phyloP scores from a whole-genome alignment of 2,329 filamentous ascomycete genomes.

The Alternaria solani region DNA sequence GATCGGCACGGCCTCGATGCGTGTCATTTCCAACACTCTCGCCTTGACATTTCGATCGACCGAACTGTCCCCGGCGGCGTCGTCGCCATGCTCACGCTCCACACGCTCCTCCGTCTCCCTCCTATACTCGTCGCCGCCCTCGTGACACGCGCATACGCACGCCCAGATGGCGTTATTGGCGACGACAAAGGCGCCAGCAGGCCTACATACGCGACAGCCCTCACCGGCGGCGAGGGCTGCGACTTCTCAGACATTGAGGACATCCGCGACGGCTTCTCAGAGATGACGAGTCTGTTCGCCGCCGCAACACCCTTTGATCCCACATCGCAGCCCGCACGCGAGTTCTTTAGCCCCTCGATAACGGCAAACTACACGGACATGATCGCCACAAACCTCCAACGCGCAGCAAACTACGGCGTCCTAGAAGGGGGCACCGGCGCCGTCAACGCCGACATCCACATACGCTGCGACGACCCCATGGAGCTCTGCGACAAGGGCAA shows the following conservation, averaged over 20 bases:
- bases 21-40: neutral
- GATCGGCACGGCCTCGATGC: constrained; percentile 14
- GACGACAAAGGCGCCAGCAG: constrained; percentile 26
- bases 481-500: constrained; percentile 36
- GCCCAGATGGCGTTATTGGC: constrained; percentile 35
- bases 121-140: constrained; percentile 30
- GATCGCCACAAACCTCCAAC: constrained; percentile 38
- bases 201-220: constrained; percentile 30
- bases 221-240: constrained; percentile 46
- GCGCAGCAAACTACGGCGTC: constrained; percentile 41
- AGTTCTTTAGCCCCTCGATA: constrained; percentile 41
- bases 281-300: constrained; percentile 44
- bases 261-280: constrained; percentile 43
- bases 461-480: constrained; percentile 47
- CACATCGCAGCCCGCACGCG: constrained; percentile 32
- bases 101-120: constrained; percentile 31
- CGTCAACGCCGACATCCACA: constrained; percentile 42
- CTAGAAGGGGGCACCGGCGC: constrained; percentile 30
- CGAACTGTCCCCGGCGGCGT: constrained; percentile 5
- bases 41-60: constrained; percentile 10
- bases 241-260: constrained; percentile 32
- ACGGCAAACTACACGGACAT: constrained; percentile 38
- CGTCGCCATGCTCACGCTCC: constrained; percentile 34
- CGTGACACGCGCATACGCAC: constrained; percentile 33
- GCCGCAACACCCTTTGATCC: constrained; percentile 35